Conservation (phyloP, 2,329 filamentous ascomycete genomes). For the Aaosphaeria pasadenensis region DNA sequence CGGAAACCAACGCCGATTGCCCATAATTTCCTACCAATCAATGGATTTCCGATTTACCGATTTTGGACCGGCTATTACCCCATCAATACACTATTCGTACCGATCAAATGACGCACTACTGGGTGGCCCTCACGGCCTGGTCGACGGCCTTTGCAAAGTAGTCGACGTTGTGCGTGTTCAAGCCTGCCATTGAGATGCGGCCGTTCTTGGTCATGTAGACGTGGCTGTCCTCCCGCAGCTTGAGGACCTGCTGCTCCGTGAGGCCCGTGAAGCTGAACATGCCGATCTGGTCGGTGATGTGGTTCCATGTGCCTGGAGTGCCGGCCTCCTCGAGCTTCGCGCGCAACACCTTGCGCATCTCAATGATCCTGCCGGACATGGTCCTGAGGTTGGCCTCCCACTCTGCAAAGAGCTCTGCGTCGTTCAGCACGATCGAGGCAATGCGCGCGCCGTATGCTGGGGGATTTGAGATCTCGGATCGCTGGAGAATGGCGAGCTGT, state of each 20-base stretch:
- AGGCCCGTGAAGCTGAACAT: conserved; percentile 97
- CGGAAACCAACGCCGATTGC: not conserved
- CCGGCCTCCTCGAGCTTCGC: conserved; percentile 77
- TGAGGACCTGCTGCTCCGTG: conserved; percentile 68
- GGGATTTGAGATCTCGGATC: conserved; percentile 96
- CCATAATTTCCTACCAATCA: no score
- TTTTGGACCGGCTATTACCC: no score
- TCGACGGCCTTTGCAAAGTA: conserved; percentile 91
- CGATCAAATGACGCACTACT: conserved; percentile 14
- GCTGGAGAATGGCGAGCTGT: conserved; percentile 90
- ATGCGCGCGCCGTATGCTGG: conserved; percentile 92
- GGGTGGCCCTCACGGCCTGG: conserved; percentile 66
- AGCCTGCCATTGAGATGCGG: conserved; percentile 95
- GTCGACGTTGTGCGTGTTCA: conserved; percentile 88
- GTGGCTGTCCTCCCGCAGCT: conserved; percentile 67
- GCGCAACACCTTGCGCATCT: conserved; percentile 79
- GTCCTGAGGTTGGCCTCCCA: conserved; percentile 90
- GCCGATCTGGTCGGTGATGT: conserved; percentile 98
- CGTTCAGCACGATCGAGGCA: conserved; percentile 79
- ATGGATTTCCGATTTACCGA: no score
- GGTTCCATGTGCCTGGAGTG: conserved; percentile 90
- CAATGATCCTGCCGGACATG: conserved; percentile 93
- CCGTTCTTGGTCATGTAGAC: conserved; percentile 97
- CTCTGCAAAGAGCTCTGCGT: conserved; percentile 74
- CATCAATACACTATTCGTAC: not conserved